Percentiles rank a stretch among this genome's conserved stretches.
Evolutionary conservation across 371 early-diverging fungal genomes (phyloP).

Genomic region (Actinomortierella wolfii): DNA sequence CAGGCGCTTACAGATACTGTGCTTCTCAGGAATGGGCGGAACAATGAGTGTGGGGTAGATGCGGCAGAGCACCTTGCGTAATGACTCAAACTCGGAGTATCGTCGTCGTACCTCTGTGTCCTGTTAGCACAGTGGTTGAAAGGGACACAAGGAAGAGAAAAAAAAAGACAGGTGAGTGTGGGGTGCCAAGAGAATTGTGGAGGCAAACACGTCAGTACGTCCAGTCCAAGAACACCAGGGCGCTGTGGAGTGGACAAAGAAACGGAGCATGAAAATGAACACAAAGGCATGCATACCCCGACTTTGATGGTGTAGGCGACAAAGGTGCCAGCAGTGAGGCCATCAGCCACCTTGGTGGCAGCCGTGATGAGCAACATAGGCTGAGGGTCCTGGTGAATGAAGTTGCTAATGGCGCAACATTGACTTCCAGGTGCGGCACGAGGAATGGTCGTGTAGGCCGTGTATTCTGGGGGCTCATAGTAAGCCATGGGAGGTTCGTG

Average conservation of each 20-base stretch:
- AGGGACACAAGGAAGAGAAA: background rate
- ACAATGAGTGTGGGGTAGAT: slow-evolving; percentile 85
- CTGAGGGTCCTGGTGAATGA: slow-evolving; percentile 23
- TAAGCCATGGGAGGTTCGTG: no score
- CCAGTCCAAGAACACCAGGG: background rate
- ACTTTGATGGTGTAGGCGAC: slow-evolving; percentile 60
- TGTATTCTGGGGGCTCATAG: slow-evolving; percentile 11
- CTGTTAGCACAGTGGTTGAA: slow-evolving; percentile 42
- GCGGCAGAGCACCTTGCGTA: slow-evolving; percentile 71
- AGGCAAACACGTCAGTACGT: background rate
- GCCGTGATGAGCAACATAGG: slow-evolving; percentile 36
- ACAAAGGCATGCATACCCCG: slow-evolving; percentile 47
- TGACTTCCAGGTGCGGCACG: slow-evolving; percentile 36
- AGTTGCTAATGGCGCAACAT: slow-evolving; percentile 24
- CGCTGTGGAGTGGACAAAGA: background rate
- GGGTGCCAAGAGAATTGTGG: background rate
- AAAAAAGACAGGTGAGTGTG: background rate
- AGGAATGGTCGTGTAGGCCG: slow-evolving; percentile 42
- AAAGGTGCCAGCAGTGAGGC: slow-evolving; percentile 46
- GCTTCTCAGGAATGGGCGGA: slow-evolving; percentile 97
- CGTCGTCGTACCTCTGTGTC: slow-evolving; percentile 72
- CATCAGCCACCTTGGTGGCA: slow-evolving; percentile 38
- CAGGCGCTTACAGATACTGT: slow-evolving; percentile 68
- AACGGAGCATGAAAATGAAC: background rate
- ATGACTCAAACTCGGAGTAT: slow-evolving; percentile 94